phyloP scores from a whole-genome alignment of 164 flowering plant species.

The Umbilicus rupestris region DNA sequence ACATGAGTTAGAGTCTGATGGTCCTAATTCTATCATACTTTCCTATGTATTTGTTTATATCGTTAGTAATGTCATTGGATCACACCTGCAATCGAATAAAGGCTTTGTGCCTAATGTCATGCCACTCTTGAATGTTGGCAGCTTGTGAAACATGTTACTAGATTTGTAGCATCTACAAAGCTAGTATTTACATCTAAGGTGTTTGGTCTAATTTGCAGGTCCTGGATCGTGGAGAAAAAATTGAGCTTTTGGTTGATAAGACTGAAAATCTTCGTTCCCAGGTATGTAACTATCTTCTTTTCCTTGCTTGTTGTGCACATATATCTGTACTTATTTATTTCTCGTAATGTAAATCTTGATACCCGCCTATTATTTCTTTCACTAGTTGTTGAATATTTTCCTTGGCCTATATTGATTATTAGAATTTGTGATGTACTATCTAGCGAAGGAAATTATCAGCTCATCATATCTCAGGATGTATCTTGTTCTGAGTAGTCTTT shows the following conservation, averaged over 20 bases:
- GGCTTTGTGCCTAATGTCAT: not conserved
- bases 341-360: not conserved
- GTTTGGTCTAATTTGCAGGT: not conserved
- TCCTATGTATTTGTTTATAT: not conserved
- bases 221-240: constrained; percentile 10
- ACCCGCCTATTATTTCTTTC: not conserved
- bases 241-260: constrained; percentile 11
- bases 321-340: not conserved
- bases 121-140: not conserved
- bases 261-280: constrained; percentile 10
- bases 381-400: not conserved
- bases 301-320: not conserved
- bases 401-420: not conserved
- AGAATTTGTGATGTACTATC: not conserved
- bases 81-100: not conserved
- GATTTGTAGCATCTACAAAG: not conserved
- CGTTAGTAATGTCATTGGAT: not conserved
- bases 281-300: not conserved
- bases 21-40: not conserved
- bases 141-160: not conserved
- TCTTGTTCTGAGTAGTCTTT: too few species aligned
- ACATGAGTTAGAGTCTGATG: not conserved
- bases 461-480: too few species aligned
- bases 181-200: not conserved
- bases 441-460: not conserved